Percentiles rank a stretch among this genome's conserved stretches.
Conservation (phyloP, 1,139 yeast species). For the Yamadazyma diddensiae region DNA sequence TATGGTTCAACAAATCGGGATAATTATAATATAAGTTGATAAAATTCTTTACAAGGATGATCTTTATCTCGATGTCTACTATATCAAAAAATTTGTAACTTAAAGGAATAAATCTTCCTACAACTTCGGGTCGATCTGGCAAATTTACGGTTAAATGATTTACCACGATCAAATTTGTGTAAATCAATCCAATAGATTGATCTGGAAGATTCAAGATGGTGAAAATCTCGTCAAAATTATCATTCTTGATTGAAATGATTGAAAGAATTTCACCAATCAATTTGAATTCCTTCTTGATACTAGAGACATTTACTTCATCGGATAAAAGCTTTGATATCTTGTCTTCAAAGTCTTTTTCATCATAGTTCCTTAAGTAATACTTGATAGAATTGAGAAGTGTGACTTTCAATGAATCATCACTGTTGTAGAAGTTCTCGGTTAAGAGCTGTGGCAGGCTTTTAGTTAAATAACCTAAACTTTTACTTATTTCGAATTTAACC, state of each 20-base stretch:
- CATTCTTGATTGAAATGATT: slow-evolving; percentile 18
- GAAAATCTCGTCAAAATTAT: slow-evolving; percentile 17
- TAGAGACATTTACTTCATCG: slow-evolving; percentile 11
- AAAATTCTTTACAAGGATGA: slow-evolving; percentile 14
- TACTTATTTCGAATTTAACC: slow-evolving; percentile 16
- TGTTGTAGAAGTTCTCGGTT: slow-evolving; percentile 13
- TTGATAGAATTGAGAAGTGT: slow-evolving; percentile 11
- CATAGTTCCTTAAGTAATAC: slow-evolving; percentile 9
- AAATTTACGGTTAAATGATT: slow-evolving; percentile 24
- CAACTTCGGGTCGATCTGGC: slow-evolving; percentile 10
- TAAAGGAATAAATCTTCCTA: slow-evolving; percentile 13
- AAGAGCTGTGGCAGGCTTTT: slow-evolving; percentile 15
- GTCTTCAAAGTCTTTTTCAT: slow-evolving; percentile 8
- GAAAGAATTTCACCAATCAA: slow-evolving; percentile 32
- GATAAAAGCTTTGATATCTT: slow-evolving; percentile 8
- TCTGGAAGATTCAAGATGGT: slow-evolving; percentile 12
- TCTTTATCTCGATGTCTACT: slow-evolving; percentile 43
- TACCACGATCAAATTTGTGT: slow-evolving; percentile 32
- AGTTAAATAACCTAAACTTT: slow-evolving; percentile 13
- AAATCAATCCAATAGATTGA: slow-evolving; percentile 20
- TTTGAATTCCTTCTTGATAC: slow-evolving; percentile 21
- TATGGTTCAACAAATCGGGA: slow-evolving; percentile 55
- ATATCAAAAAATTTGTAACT: slow-evolving; percentile 20
- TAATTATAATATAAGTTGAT: slow-evolving; percentile 44
- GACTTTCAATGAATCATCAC: slow-evolving; percentile 8